Conservation (phyloP, 257 asterid species). For the Fraxinus americana region DNA sequence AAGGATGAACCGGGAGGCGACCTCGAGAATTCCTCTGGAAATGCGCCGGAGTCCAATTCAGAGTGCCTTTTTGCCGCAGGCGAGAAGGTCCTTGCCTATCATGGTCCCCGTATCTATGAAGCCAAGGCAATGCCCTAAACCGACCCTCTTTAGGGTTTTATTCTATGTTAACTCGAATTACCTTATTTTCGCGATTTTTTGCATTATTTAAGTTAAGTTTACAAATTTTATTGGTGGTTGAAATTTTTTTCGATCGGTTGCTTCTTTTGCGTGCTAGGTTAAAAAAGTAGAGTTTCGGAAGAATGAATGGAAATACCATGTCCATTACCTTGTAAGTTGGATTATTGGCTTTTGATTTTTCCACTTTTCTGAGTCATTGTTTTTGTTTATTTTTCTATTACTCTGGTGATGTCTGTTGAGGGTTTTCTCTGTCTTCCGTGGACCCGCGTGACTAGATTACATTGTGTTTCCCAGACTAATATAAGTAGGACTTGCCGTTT, state of each 20-base stretch:
- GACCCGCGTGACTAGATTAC: neutral
- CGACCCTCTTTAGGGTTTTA: slow-evolving; percentile 34
- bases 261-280: slow-evolving; percentile 54
- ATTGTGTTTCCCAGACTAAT: slow-evolving; percentile 1
- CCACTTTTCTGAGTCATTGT: neutral
- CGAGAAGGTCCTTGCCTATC: slow-evolving; percentile 90
- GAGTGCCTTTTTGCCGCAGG: slow-evolving; percentile 67
- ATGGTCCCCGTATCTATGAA: slow-evolving; percentile 84
- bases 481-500: slow-evolving; percentile 2
- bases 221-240: neutral
- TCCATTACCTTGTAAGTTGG: slow-evolving; percentile 90
- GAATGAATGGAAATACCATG: slow-evolving; percentile 87
- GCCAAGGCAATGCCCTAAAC: slow-evolving; percentile 46
- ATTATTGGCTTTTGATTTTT: slow-evolving; percentile 15
- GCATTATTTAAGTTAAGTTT: neutral
- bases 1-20: slow-evolving; percentile 66
- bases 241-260: slow-evolving; percentile 23
- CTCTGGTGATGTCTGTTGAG: slow-evolving; percentile 11
- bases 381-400: slow-evolving; percentile 3
- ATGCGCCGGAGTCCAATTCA: slow-evolving; percentile 55
- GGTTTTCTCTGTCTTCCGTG: slow-evolving; percentile 2
- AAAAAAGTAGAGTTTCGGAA: slow-evolving; percentile 86
- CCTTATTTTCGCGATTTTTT: neutral
- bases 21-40: slow-evolving; percentile 74
- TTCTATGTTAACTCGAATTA: neutral